phyloP scores from a whole-genome alignment of 345 rosid species.

The Durio zibethinus region DNA sequence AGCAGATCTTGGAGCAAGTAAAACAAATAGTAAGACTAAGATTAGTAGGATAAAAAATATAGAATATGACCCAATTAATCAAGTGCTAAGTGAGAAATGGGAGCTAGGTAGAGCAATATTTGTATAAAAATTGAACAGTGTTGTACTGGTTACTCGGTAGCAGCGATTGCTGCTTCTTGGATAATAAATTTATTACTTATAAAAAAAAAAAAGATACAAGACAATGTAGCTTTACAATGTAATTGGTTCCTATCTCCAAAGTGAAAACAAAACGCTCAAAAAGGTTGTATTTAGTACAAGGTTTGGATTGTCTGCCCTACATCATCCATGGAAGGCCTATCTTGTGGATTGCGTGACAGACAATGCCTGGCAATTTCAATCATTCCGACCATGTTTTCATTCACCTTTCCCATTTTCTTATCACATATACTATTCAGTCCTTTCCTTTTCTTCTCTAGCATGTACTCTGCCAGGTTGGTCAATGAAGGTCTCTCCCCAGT shows the following conservation, averaged over 20 bases:
- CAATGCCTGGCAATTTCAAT: constrained; percentile 26
- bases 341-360: constrained; percentile 9
- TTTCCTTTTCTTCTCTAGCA: constrained; percentile 9
- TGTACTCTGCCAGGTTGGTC: constrained; percentile 21
- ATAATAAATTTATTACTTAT: too few species aligned
- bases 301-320: constrained; percentile 26
- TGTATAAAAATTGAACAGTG: too few species aligned
- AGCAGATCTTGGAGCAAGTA: too few species aligned
- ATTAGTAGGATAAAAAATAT: too few species aligned
- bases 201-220: too few species aligned
- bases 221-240: neutral
- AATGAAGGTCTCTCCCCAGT: constrained; percentile 28
- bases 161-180: too few species aligned
- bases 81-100: too few species aligned
- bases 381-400: constrained; percentile 27
- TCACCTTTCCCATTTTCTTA: constrained; percentile 21
- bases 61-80: too few species aligned
- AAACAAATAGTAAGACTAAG: too few species aligned
- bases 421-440: constrained; percentile 24
- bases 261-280: neutral
- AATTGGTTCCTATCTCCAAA: neutral
- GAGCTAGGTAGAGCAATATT: too few species aligned
- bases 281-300: neutral
- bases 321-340: constrained; percentile 27
- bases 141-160: too few species aligned